Evolutionary conservation across 371 early-diverging fungal species (phyloP), one percentile per base, ranked within the genome.

Genomic region (Circinella umbellata): DNA sequence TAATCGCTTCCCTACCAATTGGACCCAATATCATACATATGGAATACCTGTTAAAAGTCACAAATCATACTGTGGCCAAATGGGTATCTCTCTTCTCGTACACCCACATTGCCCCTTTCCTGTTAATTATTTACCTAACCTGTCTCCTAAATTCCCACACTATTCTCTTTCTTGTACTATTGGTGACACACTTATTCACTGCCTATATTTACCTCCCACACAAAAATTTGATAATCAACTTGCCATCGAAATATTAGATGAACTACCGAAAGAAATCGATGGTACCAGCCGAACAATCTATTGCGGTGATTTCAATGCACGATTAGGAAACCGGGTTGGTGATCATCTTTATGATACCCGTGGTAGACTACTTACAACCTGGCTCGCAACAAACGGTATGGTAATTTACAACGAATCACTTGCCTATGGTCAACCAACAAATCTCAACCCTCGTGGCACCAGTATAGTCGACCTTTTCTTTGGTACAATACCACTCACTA

Each of bases 401-500:
- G 37, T 49, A 7, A 11, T 42, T 1, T 42, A 42, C 3, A 42
- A 42, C 3, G 42, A 42, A 42, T 9, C 42, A 42, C 3, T 42
- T 2, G 42, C 42, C 4, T 68, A 49, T 54, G 62, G 62, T 6
- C 11, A 34, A 42, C 7, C 60, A 13, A 68, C 61, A 13, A 61
- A 13, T 55, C 27, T 36, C 17, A 35, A 60, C 34, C 35, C 17
- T 48, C 47, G 27, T 8, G 69, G 69, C 15, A 51, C 63, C 4
- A 69, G 63, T 46, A 69, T 69, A 8, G 57, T 69, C 3, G 69
- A 69, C 42, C 39, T 62, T 3, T 69, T 69, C n/a, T 14, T 69
- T 46, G 42, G 64, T 36, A 10, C 47, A 3, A 49, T 7, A 0
- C 15, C 47, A 14, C 35, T 64, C 1, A 17, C 0, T 8, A 51